Evolutionary conservation across 208 protist genomes (phyloP).

Genomic region (Angomonas deanei): DNA sequence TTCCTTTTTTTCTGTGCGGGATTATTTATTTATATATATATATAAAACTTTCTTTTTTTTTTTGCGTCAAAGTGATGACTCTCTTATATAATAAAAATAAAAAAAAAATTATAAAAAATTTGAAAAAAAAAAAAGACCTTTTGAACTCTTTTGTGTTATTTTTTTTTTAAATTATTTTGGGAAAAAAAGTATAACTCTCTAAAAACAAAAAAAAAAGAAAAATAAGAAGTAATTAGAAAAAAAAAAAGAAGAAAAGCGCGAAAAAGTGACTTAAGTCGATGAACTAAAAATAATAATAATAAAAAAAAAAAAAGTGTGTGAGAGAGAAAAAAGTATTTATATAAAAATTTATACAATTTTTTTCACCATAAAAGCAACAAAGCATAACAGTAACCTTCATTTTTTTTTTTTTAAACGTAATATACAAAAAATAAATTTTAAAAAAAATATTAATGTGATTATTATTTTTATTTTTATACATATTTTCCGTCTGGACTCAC

Average conservation of each 20-base stretch:
- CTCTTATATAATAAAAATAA: background rate
- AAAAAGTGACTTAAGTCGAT: background rate
- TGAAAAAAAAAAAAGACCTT: background rate
- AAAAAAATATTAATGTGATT: conserved; percentile 1
- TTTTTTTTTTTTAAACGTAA: background rate
- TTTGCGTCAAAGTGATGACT: background rate
- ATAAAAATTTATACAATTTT: background rate
- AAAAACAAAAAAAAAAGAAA: conserved; percentile 1
- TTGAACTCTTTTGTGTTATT: background rate
- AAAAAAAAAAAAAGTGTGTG: background rate
- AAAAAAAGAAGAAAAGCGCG: conserved; percentile 2
- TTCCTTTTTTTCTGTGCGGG: background rate
- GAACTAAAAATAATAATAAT: background rate
- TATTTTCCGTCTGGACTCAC: conserved; percentile 13
- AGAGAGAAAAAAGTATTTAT: background rate
- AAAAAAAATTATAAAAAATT: background rate
- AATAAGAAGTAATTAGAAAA: conserved; percentile 2
- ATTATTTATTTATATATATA: conserved; percentile 5
- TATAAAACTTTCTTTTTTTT: background rate
- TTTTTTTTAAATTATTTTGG: background rate
- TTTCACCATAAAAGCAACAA: background rate
- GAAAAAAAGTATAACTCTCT: background rate
- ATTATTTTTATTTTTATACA: conserved; percentile 5
- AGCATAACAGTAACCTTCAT: background rate
- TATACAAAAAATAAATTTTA: conserved; percentile 9